phyloP scores from a whole-genome alignment of 768 basidiomycete species.

The Boletus vinaceobasis region DNA sequence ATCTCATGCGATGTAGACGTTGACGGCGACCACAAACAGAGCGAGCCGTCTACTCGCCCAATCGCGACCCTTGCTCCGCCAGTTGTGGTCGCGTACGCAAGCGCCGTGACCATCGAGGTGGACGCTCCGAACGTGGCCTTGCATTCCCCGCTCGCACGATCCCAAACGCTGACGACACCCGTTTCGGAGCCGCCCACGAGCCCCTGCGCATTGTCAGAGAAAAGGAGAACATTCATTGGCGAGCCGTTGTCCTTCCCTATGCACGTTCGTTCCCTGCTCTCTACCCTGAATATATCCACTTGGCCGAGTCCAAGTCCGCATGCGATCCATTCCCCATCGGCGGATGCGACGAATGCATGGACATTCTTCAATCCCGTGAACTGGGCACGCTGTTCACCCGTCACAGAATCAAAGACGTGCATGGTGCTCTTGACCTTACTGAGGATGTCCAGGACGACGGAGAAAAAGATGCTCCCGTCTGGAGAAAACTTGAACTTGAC shows the following conservation, averaged over 20 bases:
- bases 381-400: conserved; percentile 6
- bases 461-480: conserved; percentile 9
- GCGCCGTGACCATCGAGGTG: conserved; percentile 15
- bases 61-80: conserved; percentile 5
- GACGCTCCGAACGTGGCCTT: conserved; percentile 1
- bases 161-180: conserved; percentile 20
- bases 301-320: neutral
- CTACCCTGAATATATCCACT: neutral
- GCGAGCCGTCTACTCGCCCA: conserved; percentile 20
- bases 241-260: neutral
- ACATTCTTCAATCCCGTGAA: conserved; percentile 12
- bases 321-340: neutral
- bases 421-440: conserved; percentile 7
- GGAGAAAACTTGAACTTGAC: conserved; percentile 10
- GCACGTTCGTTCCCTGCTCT: neutral
- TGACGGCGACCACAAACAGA: conserved; percentile 16
- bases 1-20: conserved; percentile 10
- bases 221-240: conserved; percentile 3
- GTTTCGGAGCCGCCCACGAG: conserved; percentile 20
- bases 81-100: conserved; percentile 3
- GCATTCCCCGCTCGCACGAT: conserved; percentile 12
- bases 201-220: conserved; percentile 12
- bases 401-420: conserved; percentile 8
- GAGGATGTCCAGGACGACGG: neutral
- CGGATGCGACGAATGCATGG: neutral